Evolutionary conservation across 1,284 basidiomycete species (phyloP).

Genomic region (Sporisorium sorghi): DNA sequence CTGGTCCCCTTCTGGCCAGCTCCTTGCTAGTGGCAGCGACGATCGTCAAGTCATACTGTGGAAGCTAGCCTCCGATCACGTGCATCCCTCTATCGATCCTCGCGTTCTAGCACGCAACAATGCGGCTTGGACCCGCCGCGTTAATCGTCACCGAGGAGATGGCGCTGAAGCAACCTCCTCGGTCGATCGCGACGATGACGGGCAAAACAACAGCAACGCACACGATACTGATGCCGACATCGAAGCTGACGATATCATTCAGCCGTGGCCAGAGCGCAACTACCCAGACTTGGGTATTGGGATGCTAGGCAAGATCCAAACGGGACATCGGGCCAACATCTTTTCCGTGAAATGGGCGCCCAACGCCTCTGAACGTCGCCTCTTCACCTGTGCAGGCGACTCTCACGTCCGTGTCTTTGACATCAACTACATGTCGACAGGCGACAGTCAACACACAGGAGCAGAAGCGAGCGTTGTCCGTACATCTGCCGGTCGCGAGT

Average conservation of each 20-base stretch:
- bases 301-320: constrained; percentile 37
- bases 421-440: constrained; percentile 67
- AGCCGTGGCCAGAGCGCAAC: constrained; percentile 25
- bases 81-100: constrained; percentile 54
- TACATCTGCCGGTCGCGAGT: constrained; percentile 22
- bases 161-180: background rate
- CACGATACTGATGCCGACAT: background rate
- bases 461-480: constrained; percentile 11
- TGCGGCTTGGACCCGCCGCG: constrained; percentile 5
- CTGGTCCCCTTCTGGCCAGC: constrained; percentile 81
- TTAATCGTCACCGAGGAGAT: background rate
- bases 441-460: background rate
- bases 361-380: constrained; percentile 71
- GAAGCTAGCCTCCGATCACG: constrained; percentile 73
- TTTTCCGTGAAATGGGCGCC: constrained; percentile 88
- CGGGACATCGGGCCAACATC: constrained; percentile 81
- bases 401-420: constrained; percentile 84
- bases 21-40: constrained; percentile 83
- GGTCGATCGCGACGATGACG: background rate
- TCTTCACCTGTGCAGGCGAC: constrained; percentile 81
- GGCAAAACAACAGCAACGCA: background rate
- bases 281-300: constrained; percentile 25
- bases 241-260: constrained; percentile 15
- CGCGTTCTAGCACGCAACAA: constrained; percentile 2
- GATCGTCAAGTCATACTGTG: constrained; percentile 81